Conservation (phyloP, 441 rosid genomes). For the Metrosideros polymorpha region DNA sequence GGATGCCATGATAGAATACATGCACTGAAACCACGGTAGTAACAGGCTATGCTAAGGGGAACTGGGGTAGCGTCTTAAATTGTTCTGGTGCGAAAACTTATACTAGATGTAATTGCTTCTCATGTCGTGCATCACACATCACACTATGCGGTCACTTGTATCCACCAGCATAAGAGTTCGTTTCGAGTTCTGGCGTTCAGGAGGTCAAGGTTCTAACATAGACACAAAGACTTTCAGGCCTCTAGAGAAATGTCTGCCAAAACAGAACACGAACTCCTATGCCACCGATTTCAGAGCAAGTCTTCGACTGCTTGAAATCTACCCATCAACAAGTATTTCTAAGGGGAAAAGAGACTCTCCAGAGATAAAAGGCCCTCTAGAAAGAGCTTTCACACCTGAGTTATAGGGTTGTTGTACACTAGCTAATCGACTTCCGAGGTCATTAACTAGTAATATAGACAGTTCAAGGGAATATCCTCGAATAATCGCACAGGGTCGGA, state of each 20-base stretch:
- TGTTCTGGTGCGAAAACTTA: neutral
- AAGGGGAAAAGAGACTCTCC: neutral
- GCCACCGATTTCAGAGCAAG: neutral
- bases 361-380: neutral
- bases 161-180: neutral
- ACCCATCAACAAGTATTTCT: neutral
- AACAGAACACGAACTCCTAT: neutral
- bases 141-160: neutral
- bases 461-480: neutral
- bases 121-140: neutral
- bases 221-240: neutral
- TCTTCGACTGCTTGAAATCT: neutral
- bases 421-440: neutral
- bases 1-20: neutral
- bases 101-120: neutral
- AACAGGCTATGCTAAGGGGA: neutral
- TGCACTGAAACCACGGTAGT: neutral
- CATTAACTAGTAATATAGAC: neutral
- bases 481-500: neutral
- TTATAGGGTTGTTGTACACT: neutral
- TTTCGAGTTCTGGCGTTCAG: neutral
- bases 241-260: neutral
- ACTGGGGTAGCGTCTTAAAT: neutral
- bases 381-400: neutral
- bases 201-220: neutral